These are phyloP conservation scores for Oryza brachyantha DNA, from an alignment of 176 grass and related monocot genomes.

Conservation along the genomic window DNA sequence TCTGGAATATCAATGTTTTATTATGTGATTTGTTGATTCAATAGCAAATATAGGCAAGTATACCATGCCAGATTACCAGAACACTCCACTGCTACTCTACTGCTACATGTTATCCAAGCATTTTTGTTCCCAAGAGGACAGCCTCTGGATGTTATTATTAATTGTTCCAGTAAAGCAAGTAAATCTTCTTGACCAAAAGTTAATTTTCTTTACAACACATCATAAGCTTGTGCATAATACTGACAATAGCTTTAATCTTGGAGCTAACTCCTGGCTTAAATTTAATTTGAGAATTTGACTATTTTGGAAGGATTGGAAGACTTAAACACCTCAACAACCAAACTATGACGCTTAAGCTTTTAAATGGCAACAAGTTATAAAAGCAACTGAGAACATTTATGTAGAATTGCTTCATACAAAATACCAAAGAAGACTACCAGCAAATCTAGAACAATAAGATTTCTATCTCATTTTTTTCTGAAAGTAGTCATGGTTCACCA, in stretches of 20 bases:
- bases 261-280: neutral
- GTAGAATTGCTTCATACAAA: neutral
- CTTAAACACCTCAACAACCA: neutral
- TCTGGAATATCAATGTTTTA: neutral
- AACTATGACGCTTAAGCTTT: neutral
- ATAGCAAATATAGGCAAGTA: neutral
- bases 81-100: neutral
- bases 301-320: neutral
- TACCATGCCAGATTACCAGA: neutral
- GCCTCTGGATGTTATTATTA: neutral
- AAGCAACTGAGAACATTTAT: neutral
- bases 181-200: neutral
- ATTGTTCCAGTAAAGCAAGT: neutral
- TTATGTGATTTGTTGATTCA: neutral
- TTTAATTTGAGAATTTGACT: neutral
- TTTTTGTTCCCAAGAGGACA: neutral
- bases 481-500: neutral
- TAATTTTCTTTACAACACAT: neutral
- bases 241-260: neutral
- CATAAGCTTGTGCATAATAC: neutral
- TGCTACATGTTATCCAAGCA: neutral
- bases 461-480: neutral
- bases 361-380: neutral
- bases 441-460: conserved; percentile 5
- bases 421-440: neutral